Evolutionary conservation across 2,329 filamentous ascomycete species (phyloP), one percentile per base, ranked within the genome.

Genomic region (Daldinia eschscholtzii): DNA sequence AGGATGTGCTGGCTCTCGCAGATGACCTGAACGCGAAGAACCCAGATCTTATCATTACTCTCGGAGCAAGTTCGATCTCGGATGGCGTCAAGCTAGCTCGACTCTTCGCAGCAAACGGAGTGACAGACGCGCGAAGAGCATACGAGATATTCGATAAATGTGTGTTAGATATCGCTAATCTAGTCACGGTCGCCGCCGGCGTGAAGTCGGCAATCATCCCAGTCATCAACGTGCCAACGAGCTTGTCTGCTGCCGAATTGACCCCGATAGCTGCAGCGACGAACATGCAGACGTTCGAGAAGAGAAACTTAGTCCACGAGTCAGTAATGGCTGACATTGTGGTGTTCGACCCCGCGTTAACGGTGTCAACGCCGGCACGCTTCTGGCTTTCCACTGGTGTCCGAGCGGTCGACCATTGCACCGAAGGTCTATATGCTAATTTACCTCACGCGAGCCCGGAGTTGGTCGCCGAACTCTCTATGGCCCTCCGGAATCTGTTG

Each of bases 201-300:
- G 68, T 72, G 28, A 68, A 72, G 37, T 48, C 72, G 6, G 75
- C 78, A 0, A 73, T 65, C 1, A 70, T 81, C 6, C 80, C 80
- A 3, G 69, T 81, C 20, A 80, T 83, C 59, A 77, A 77, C 30
- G 79, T 83, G 33, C 81, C 81, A 6, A 83, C 82, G 6, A 79
- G 78, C 1, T 73, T 83, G 4, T 82, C 80, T 0, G 81, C 80
- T 1, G 81, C 78, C 7, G 81, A 83, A 68, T 84, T 81, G 68
- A 78, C 76, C 2, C 64, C 75, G 1, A 74, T 79, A 20, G 81
- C 79, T 2, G 82, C 82, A 1, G 81, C 77, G 6, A 84, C 83
- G 0, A 75, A 83, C 39, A 56, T 67, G 10, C 37, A 64, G 30
- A 71, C 58, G 6, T 60, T 61, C 28, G 64, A 72, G 52, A 74